phyloP scores from a whole-genome alignment of 2,329 filamentous ascomycete genomes.

The Pseudogymnoascus sp. region DNA sequence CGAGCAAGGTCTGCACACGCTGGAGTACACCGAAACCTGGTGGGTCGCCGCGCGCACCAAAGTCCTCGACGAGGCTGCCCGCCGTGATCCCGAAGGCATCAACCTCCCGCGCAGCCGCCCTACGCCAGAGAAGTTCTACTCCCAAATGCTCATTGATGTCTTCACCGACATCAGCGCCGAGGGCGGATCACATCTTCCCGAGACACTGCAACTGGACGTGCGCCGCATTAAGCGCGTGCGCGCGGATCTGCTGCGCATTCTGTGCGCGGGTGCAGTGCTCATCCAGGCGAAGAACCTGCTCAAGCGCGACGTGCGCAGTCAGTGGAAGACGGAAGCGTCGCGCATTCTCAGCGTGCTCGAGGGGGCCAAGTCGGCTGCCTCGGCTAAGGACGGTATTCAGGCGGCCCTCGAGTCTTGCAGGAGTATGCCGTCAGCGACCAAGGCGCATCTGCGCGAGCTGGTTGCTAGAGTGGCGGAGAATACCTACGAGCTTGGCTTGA shows the following conservation, averaged over 20 bases:
- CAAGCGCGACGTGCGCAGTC: conserved; percentile 68
- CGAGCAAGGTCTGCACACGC: conserved; percentile 44
- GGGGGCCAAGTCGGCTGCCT: conserved; percentile 41
- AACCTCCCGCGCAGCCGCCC: conserved; percentile 55
- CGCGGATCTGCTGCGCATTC: conserved; percentile 53
- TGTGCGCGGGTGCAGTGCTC: conserved; percentile 66
- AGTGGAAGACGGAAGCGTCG: conserved; percentile 67
- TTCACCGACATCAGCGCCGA: conserved; percentile 59
- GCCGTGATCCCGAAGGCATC: conserved; percentile 61
- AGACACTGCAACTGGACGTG: conserved; percentile 64
- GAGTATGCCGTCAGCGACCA: conserved; percentile 58
- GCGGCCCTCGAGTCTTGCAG: conserved; percentile 54
- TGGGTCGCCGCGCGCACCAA: conserved; percentile 60
- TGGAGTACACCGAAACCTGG: conserved; percentile 54
- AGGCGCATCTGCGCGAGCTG: conserved; percentile 48
- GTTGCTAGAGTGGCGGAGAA: conserved; percentile 50
- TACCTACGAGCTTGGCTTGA: conserved; percentile 39
- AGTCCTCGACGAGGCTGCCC: conserved; percentile 56
- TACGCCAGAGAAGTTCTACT: conserved; percentile 63
- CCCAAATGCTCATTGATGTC: conserved; percentile 66
- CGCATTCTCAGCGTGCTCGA: conserved; percentile 66
- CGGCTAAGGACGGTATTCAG: conserved; percentile 50
- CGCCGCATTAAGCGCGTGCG: conserved; percentile 54
- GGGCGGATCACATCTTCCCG: conserved; percentile 42
- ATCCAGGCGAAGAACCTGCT: conserved; percentile 76